A percentile compares a stretch with the other conserved stretches of the same genome.
These are phyloP conservation scores for Luffa acutangula DNA, from an alignment of 306 rosid species.

Conservation along the genomic window DNA sequence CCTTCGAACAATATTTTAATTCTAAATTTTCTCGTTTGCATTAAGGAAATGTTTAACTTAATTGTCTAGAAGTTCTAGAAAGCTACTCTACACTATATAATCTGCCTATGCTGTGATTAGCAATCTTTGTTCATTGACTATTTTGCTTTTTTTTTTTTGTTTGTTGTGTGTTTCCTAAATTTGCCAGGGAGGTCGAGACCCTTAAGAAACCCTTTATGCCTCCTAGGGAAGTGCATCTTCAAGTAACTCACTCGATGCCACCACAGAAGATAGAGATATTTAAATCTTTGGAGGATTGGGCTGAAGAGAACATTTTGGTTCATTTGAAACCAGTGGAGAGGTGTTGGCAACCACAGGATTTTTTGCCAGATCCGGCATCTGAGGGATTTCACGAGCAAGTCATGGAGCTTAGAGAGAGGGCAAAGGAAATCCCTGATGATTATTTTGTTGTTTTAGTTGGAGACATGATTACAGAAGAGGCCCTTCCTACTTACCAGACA, in stretches of 20 bases:
- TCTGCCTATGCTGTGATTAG: neutral
- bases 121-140: neutral
- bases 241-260: constrained; percentile 84
- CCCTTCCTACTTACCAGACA: constrained; percentile 89
- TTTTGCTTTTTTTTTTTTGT: neutral
- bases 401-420: constrained; percentile 64
- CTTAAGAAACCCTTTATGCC: constrained; percentile 63
- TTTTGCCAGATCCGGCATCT: constrained; percentile 61
- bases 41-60: neutral
- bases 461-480: constrained; percentile 92
- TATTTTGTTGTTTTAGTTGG: constrained; percentile 83
- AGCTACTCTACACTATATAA: neutral
- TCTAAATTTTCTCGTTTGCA: neutral
- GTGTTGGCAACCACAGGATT: constrained; percentile 95
- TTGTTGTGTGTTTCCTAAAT: neutral
- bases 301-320: constrained; percentile 55
- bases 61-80: neutral
- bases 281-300: constrained; percentile 81
- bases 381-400: constrained; percentile 84
- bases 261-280: constrained; percentile 80
- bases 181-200: constrained; percentile 57
- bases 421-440: constrained; percentile 79
- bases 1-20: neutral
- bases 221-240: constrained; percentile 78
- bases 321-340: constrained; percentile 80